These are phyloP conservation scores for Chlorella sp. DNA, from an alignment of 139 green algal genomes.

Conservation along the genomic window DNA sequence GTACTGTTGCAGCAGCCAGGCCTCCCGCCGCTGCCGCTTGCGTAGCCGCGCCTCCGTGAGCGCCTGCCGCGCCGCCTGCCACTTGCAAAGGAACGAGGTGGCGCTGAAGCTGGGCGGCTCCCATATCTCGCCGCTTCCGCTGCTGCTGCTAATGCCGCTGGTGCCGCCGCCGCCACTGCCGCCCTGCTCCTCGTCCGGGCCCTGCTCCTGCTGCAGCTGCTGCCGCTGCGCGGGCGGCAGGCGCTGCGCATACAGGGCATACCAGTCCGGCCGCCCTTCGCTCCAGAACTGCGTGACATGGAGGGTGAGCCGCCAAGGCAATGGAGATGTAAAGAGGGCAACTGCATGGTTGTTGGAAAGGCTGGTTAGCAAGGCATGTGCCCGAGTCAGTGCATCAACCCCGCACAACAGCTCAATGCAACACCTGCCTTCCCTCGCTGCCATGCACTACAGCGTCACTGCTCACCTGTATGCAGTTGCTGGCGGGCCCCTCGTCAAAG, in stretches of 20 bases:
- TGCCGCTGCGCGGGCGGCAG: neutral
- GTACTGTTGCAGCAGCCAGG: constrained; percentile 31
- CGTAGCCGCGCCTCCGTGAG: neutral
- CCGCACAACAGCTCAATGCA: no score
- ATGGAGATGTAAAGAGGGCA: neutral
- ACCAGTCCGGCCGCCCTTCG: constrained; percentile 31
- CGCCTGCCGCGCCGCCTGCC: neutral
- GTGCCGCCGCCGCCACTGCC: neutral
- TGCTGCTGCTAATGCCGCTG: neutral
- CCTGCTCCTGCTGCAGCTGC: neutral
- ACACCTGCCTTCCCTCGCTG: no score
- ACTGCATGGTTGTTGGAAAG: no score
- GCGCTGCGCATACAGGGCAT: constrained; percentile 14
- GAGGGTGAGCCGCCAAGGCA: neutral
- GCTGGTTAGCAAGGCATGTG: no score
- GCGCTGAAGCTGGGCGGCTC: neutral
- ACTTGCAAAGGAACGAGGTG: constrained; percentile 2
- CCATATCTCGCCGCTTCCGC: constrained; percentile 2
- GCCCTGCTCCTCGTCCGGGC: neutral
- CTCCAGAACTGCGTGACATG: constrained; percentile 28
- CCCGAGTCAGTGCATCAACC: no score
- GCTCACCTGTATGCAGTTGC: constrained; percentile 47
- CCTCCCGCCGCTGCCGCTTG: neutral
- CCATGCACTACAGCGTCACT: no score
- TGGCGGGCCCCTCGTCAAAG: constrained; percentile 48